Evolutionary conservation across 129 eudicot species (phyloP).

Genomic region (Centrapalus pauciflorus): DNA sequence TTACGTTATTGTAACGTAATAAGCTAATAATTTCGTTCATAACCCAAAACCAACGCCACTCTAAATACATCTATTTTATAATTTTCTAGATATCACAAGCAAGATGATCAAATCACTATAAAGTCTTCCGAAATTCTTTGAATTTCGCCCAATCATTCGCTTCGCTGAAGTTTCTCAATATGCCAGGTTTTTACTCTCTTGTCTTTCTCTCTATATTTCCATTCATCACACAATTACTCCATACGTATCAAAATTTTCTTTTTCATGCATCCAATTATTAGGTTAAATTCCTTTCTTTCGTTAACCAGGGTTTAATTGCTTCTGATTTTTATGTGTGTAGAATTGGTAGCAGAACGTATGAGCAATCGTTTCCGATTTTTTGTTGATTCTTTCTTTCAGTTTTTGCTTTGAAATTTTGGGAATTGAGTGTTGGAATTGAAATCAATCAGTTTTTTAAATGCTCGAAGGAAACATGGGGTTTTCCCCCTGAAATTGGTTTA

Average conservation of each 20-base stretch:
- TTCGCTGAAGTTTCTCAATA: background rate
- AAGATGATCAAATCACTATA: too few species aligned
- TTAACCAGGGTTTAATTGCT: background rate
- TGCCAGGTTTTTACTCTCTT: slow-evolving; percentile 18
- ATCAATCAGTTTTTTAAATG: background rate
- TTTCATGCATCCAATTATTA: background rate
- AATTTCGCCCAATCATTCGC: background rate
- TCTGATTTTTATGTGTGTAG: too few species aligned
- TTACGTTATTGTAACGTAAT: too few species aligned
- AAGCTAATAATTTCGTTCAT: too few species aligned
- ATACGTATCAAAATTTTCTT: background rate
- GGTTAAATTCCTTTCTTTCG: background rate
- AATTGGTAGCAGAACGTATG: background rate
- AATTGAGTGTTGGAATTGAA: background rate
- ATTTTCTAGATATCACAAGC: too few species aligned
- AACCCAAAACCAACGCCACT: background rate
- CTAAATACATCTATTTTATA: too few species aligned
- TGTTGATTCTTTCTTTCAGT: background rate
- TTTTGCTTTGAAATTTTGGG: background rate
- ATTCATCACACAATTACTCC: background rate
- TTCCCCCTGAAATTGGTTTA: background rate
- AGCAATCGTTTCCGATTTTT: background rate
- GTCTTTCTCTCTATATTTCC: background rate
- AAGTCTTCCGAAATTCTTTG: slow-evolving; percentile 8
- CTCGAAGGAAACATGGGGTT: background rate